Conservation (phyloP, 176 grass and related monocot genomes). For the Canna indica region DNA sequence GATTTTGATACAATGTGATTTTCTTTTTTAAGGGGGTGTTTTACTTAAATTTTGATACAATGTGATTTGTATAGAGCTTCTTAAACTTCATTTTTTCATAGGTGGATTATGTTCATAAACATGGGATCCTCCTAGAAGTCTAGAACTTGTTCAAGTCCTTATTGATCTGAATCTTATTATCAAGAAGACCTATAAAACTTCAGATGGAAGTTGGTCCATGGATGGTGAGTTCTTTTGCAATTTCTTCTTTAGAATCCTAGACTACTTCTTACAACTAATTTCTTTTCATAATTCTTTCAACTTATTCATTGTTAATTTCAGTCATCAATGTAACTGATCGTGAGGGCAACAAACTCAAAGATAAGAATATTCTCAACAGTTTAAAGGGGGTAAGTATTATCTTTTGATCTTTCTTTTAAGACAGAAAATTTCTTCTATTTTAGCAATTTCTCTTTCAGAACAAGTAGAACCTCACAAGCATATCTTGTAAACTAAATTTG, state of each 20-base stretch:
- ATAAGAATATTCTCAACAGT: background rate
- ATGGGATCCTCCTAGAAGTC: background rate
- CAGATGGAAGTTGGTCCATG: conserved; percentile 8
- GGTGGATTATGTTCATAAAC: background rate
- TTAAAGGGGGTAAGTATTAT: background rate
- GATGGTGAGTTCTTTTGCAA: background rate
- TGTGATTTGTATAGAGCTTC: background rate
- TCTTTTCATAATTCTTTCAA: background rate
- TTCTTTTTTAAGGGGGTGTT: background rate
- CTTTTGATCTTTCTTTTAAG: background rate
- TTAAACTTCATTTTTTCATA: background rate
- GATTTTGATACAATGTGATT: too few species aligned
- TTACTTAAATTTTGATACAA: background rate
- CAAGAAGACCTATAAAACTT: conserved; percentile 10
- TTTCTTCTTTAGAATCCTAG: background rate
- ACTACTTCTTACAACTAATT: background rate
- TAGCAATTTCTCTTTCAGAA: too few species aligned
- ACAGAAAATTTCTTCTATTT: background rate
- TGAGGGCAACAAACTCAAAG: background rate
- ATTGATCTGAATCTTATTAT: conserved; percentile 7
- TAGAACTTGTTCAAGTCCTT: conserved; percentile 10
- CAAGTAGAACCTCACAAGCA: too few species aligned
- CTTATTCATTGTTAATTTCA: background rate
- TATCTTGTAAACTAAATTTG: too few species aligned
- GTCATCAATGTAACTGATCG: conserved; percentile 12